Evolutionary conservation across 2,329 filamentous ascomycete genomes (phyloP), one percentile per base, ranked within the genome.

Genomic region (Cryphonectria radicalis): DNA sequence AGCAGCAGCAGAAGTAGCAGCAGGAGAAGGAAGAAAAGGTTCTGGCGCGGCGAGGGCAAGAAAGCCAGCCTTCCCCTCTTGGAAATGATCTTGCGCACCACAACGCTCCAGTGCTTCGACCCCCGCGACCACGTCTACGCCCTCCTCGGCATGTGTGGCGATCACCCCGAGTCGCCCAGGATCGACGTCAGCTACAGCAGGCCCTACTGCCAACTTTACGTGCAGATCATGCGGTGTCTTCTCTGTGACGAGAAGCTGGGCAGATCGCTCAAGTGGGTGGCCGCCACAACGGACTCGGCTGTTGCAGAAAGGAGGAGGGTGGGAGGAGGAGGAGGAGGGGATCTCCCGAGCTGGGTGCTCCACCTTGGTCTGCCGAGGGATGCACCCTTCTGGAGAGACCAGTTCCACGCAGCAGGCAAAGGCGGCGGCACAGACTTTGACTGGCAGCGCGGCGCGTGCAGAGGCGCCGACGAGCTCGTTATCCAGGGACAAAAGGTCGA

Each of bases 51-150:
- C 14, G n/a, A 57, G 13, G 55, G 55, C 25, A 57, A 57, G 22
- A 28, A 17, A 5, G 25, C 55, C 55, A 19, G 25, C 13, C n/a
- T 57, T 5, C 25, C 55, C 28, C 55, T 57, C 5, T 43, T 73
- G 3, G 70, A 74, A 22, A 75, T 72, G 13, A 73, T 73, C 28
- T 69, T 74, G 19, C 70, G 53, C 6, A 62, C 66, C 28, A 63
- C 59, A 14, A 63, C 28, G 7, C 37, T 74, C 53, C 60, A 70
- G 37, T 69, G 72, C 37, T 70, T 68, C 1, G 67, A 76, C n/a
- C 72, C 74, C 1, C 69, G 73, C 3, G 75, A 75, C 68, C 74
- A 74, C n/a, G 63, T 75, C 17, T 74, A 71, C 32, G 74, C 62
- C 19, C 63, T 76, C 43, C 57, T 74, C 32, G 73, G 72, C 28